phyloP scores from a whole-genome alignment of 2,329 filamentous ascomycete genomes.

The Biscogniauxia mediterranea region DNA sequence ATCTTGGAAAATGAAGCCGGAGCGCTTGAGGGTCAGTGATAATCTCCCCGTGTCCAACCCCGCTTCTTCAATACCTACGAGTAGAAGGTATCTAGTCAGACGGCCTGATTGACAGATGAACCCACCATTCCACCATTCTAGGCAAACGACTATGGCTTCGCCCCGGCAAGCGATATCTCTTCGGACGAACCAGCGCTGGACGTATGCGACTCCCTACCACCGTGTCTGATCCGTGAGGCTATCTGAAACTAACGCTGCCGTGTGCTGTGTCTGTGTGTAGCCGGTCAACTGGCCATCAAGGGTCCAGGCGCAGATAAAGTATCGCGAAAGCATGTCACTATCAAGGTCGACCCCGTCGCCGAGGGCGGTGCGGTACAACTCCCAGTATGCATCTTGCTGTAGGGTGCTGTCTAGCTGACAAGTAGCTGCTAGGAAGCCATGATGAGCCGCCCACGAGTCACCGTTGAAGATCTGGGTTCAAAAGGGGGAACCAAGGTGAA shows the following conservation, averaged over 20 bases:
- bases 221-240: not conserved
- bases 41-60: not conserved
- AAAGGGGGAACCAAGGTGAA: conserved; percentile 82
- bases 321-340: conserved; percentile 82
- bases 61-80: not conserved
- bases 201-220: conserved; percentile 41
- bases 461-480: conserved; percentile 75
- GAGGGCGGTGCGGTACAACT: conserved; percentile 64
- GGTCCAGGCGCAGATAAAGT: conserved; percentile 68
- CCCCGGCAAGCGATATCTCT: conserved; percentile 80
- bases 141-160: conserved; percentile 78
- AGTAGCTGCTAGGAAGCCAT: conserved; percentile 52
- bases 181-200: conserved; percentile 73
- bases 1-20: conserved; percentile 52
- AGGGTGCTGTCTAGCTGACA: not conserved
- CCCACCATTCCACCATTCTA: conserved; percentile 31
- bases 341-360: conserved; percentile 66
- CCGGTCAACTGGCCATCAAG: conserved; percentile 63
- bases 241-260: conserved; percentile 18
- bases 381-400: not conserved
- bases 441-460: conserved; percentile 65
- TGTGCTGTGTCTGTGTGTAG: conserved; percentile 37
- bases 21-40: conserved; percentile 42
- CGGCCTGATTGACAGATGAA: conserved; percentile 10
- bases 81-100: not conserved